A percentile compares a stretch with the other conserved stretches of the same genome.
phyloP scores from a whole-genome alignment of 2,329 filamentous ascomycete species.

The Ascochyta clinopodiicola region DNA sequence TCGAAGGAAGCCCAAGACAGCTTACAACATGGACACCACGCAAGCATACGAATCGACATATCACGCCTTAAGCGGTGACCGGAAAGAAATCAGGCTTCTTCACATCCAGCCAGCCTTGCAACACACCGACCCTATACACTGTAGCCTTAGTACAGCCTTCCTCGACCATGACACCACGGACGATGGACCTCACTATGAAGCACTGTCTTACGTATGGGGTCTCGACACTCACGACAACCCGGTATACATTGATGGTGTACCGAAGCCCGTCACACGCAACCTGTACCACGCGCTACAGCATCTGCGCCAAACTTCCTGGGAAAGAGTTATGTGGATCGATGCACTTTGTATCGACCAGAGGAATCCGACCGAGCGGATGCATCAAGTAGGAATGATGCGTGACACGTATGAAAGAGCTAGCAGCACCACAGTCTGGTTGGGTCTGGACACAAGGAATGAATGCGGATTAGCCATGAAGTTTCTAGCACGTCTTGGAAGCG shows the following conservation, averaged over 20 bases:
- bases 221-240: not conserved
- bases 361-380: not conserved
- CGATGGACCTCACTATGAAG: not conserved
- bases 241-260: not conserved
- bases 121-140: not conserved
- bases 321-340: not conserved
- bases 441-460: not conserved
- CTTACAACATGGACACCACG: not conserved
- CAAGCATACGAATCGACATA: not conserved
- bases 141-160: not conserved
- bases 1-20: not conserved
- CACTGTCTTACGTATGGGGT: not conserved
- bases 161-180: not conserved
- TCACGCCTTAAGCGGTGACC: not conserved
- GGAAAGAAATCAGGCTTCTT: not conserved
- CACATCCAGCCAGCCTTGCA: not conserved
- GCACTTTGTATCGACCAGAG: not conserved
- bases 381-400: not conserved
- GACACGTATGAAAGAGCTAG: not conserved
- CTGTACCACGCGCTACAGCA: not conserved
- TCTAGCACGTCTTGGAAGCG: not conserved
- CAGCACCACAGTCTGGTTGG: not conserved
- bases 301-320: not conserved
- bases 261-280: not conserved
- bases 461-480: not conserved